phyloP scores from a whole-genome alignment of 441 rosid species.

The Erodium moschatum region DNA sequence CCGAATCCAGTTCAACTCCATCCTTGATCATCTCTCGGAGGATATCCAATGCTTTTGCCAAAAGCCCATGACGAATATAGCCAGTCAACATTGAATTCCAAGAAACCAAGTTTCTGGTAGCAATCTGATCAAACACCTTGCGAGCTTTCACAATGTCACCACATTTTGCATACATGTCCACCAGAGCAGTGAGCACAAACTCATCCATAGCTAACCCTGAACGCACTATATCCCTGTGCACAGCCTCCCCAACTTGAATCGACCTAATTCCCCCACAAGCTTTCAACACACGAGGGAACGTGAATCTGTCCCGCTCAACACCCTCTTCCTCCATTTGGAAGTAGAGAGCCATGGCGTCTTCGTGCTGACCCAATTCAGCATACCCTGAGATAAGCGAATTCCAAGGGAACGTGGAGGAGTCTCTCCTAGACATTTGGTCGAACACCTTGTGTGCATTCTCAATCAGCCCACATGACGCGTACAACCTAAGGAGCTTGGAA shows the following conservation, averaged over 20 bases:
- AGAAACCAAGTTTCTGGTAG: constrained; percentile 41
- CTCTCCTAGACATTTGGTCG: constrained; percentile 56
- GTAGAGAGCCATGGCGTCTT: constrained; percentile 73
- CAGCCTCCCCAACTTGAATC: constrained; percentile 58
- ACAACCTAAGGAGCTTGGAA: constrained; percentile 58
- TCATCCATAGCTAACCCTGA: constrained; percentile 51
- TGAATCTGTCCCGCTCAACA: constrained; percentile 61
- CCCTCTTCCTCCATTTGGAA: constrained; percentile 87
- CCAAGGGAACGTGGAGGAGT: constrained; percentile 65
- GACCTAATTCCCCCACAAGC: constrained; percentile 75
- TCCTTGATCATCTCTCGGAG: constrained; percentile 43
- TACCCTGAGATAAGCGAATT: constrained; percentile 82
- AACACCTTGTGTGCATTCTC: constrained; percentile 68
- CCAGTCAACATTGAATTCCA: constrained; percentile 74
- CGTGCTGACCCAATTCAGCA: constrained; percentile 49
- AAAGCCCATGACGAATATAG: constrained; percentile 51
- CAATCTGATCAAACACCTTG: constrained; percentile 52
- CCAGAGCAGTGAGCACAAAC: constrained; percentile 64
- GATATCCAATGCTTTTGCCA: constrained; percentile 39
- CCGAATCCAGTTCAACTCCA: constrained; percentile 54
- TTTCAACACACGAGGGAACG: constrained; percentile 71
- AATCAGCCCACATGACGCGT: constrained; percentile 46
- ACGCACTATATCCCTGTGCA: constrained; percentile 64
- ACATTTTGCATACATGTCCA: constrained; percentile 83
- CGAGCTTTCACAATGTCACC: constrained; percentile 73